A percentile compares a stretch with the other conserved stretches of the same genome.
Conservation (phyloP, 2,329 filamentous ascomycete genomes). For the Akanthomyces uredinophilus region DNA sequence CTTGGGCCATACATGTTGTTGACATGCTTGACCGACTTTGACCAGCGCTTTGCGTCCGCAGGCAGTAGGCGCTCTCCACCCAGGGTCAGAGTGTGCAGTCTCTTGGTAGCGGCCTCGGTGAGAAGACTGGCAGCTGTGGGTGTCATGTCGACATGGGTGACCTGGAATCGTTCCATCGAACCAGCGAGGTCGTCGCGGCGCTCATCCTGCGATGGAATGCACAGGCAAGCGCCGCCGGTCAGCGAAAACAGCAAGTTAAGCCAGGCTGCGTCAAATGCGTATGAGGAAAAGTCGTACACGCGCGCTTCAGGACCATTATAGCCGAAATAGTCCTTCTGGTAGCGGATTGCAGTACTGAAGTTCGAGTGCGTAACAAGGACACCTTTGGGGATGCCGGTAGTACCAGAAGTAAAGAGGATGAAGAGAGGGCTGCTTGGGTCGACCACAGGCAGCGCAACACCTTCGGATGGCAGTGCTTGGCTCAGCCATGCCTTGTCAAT, state of each 20-base stretch:
- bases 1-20: slow-evolving; percentile 12
- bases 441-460: not conserved
- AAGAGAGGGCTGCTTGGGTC: slow-evolving; percentile 13
- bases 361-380: slow-evolving; percentile 31
- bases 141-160: slow-evolving; percentile 13
- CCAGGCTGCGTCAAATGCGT: slow-evolving; percentile 14
- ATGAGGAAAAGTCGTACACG: slow-evolving; percentile 14
- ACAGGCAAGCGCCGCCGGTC: slow-evolving; percentile 9
- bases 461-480: not conserved
- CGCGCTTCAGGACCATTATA: not conserved
- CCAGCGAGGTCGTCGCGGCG: slow-evolving; percentile 6
- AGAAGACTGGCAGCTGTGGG: slow-evolving; percentile 6
- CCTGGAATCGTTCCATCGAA: slow-evolving; percentile 12
- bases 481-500: slow-evolving; percentile 1
- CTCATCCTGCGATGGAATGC: slow-evolving; percentile 14
- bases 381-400: slow-evolving; percentile 46
- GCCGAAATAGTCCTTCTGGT: slow-evolving; percentile 11
- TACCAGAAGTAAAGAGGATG: slow-evolving; percentile 50
- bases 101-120: not conserved
- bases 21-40: not conserved
- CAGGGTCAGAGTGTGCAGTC: not conserved
- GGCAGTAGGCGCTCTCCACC: not conserved
- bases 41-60: not conserved
- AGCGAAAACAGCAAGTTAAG: slow-evolving; percentile 10
- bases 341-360: slow-evolving; percentile 15